Conservation (phyloP, 1,284 basidiomycete genomes). For the Microbotryomycetes sp. region DNA sequence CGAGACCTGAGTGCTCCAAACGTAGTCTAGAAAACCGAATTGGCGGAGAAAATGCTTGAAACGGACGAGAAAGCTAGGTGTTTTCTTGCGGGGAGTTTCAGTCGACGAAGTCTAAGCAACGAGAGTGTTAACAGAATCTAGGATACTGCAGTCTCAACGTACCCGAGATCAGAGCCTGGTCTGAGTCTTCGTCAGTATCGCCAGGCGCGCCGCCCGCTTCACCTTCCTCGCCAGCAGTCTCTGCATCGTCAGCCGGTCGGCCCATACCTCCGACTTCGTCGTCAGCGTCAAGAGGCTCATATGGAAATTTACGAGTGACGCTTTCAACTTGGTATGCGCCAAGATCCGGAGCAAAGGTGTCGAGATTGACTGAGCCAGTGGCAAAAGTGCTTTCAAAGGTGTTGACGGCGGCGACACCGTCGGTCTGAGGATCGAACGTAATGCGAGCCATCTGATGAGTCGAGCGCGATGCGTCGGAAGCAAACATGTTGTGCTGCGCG, state of each 20-base stretch:
- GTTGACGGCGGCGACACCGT: slow-evolving; percentile 24
- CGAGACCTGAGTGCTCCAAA: no score
- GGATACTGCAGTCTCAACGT: no score
- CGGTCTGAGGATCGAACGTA: slow-evolving; percentile 25
- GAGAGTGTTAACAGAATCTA: no score
- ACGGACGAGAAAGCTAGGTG: no score
- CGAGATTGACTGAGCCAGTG: slow-evolving; percentile 30
- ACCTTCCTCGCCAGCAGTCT: not conserved
- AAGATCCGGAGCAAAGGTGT: not conserved
- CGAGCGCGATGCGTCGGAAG: slow-evolving; percentile 32
- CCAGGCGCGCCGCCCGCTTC: no score
- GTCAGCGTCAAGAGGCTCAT: slow-evolving; percentile 35
- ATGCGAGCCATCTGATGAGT: slow-evolving; percentile 35
- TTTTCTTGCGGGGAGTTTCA: no score
- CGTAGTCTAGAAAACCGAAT: no score
- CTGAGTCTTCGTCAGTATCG: no score
- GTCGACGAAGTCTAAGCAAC: no score
- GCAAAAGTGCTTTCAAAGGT: slow-evolving; percentile 31
- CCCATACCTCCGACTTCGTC: slow-evolving; percentile 23
- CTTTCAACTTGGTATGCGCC: slow-evolving; percentile 27
- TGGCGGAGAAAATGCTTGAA: no score
- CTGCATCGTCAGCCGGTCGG: not conserved
- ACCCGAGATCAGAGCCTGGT: no score
- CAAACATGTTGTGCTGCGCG: slow-evolving; percentile 35
- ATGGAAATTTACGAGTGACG: slow-evolving; percentile 37